A percentile compares a stretch with the other conserved stretches of the same genome.
phyloP scores from a whole-genome alignment of 208 protist genomes.

The Acanthamoeba sp. region DNA sequence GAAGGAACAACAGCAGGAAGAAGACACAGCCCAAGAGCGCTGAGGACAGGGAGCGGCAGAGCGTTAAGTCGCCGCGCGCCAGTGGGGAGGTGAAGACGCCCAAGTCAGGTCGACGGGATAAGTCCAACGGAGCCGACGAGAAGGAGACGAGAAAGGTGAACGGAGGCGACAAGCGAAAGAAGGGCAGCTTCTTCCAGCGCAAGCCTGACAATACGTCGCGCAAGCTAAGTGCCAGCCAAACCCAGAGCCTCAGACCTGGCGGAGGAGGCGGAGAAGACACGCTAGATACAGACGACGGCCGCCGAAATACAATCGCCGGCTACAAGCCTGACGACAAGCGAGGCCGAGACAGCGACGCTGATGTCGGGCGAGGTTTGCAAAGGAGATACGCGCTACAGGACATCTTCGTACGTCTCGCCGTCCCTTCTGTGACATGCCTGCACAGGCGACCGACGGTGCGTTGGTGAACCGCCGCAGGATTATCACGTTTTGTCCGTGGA shows the following conservation, averaged over 20 bases:
- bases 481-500: slow-evolving; percentile 38
- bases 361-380: neutral
- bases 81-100: neutral
- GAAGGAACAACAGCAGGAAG: neutral
- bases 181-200: neutral
- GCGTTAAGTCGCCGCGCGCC: neutral
- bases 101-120: neutral
- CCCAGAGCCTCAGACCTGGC: neutral
- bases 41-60: neutral
- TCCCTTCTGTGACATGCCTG: neutral
- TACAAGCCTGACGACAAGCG: neutral
- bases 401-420: neutral
- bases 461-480: neutral
- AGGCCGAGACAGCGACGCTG: neutral
- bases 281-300: neutral
- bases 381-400: slow-evolving; percentile 13
- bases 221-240: neutral
- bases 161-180: neutral
- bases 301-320: slow-evolving; percentile 25
- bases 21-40: neutral
- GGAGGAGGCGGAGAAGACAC: neutral
- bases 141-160: neutral
- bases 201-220: neutral
- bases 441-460: neutral
- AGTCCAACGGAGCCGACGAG: neutral